phyloP scores from a whole-genome alignment of 23 red algal genomes.

The Gracilaria domingensis region DNA sequence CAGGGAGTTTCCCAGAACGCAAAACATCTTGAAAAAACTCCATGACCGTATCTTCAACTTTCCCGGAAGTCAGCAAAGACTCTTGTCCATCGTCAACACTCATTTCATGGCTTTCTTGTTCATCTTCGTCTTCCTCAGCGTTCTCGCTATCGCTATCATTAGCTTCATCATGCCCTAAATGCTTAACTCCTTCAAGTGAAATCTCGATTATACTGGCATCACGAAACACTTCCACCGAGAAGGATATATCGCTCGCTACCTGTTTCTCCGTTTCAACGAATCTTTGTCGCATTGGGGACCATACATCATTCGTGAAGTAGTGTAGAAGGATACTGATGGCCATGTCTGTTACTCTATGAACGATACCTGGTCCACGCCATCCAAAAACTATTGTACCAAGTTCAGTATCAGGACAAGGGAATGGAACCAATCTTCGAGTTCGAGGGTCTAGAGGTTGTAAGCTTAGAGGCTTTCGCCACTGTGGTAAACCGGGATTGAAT shows the following conservation, averaged over 20 bases:
- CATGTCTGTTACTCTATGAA: background rate
- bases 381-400: constrained; percentile 60
- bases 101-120: constrained; percentile 43
- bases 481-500: constrained; percentile 26
- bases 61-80: constrained; percentile 61
- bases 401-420: constrained; percentile 54
- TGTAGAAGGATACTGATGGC: constrained; percentile 68
- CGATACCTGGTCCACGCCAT: constrained; percentile 54
- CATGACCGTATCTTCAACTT: constrained; percentile 51
- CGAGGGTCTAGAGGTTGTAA: constrained; percentile 30
- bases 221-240: constrained; percentile 43
- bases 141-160: constrained; percentile 13
- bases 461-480: constrained; percentile 53
- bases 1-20: constrained; percentile 40
- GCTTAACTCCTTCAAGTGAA: constrained; percentile 40
- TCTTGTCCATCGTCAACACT: constrained; percentile 30
- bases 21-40: constrained; percentile 47
- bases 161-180: constrained; percentile 46
- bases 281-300: constrained; percentile 74
- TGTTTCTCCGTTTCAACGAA: constrained; percentile 82
- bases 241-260: constrained; percentile 74
- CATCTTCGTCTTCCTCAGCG: constrained; percentile 29
- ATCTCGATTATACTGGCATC: constrained; percentile 50
- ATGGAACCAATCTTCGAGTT: constrained; percentile 39
- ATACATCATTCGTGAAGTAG: constrained; percentile 60